Evolutionary conservation across 345 rosid genomes (phyloP), one percentile per base, ranked within the genome.

Genomic region (Camelina hispida): DNA sequence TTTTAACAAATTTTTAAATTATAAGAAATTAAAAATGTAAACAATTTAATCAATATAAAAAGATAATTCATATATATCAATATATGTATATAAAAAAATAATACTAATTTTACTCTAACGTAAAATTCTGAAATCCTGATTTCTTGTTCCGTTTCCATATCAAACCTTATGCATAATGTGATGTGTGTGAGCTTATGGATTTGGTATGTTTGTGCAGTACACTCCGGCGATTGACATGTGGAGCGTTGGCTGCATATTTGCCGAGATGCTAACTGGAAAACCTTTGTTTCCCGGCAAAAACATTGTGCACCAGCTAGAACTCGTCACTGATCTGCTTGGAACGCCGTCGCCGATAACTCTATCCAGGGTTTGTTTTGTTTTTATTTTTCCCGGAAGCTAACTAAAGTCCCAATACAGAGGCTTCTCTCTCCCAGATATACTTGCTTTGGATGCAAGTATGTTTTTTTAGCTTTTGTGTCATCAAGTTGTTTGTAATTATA

Each of bases 171-270:
- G 22, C 22, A 38, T 81, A 4, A 28, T 18, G 47, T 54, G 38
- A 50, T 68, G 62, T 62, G 50, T 42, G 43, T 20, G 22, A 40
- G 68, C 68, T 71, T 40, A 57, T 50, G 56, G 63, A 50, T 12
- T 32, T 59, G 34, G 23, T 71, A 2, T 72, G 51, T 60, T 44
- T 35, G 71, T 85, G 86, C 97, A 92, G 99, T 90, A 95, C 86
- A 95, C 99, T 7, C 99, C 99, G 50, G 97, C 98, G 40, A 89
- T 92, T 71, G 99, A 95, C 84, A 90, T 88, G 66, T 95, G 99
- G 99, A 92, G 99, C 82, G 87, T 95, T 68, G 99, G 99, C 35
- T 95, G 99, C 81, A 95, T 95, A 84, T 95, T 88, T 84, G 97
- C 93, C 2, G 99, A 95, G 83, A 82, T 95, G 90, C 77, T 95